A percentile compares a stretch with the other conserved stretches of the same genome.
These are phyloP conservation scores for Crepidotus variabilis DNA, from an alignment of 768 basidiomycete genomes.

Conservation along the genomic window DNA sequence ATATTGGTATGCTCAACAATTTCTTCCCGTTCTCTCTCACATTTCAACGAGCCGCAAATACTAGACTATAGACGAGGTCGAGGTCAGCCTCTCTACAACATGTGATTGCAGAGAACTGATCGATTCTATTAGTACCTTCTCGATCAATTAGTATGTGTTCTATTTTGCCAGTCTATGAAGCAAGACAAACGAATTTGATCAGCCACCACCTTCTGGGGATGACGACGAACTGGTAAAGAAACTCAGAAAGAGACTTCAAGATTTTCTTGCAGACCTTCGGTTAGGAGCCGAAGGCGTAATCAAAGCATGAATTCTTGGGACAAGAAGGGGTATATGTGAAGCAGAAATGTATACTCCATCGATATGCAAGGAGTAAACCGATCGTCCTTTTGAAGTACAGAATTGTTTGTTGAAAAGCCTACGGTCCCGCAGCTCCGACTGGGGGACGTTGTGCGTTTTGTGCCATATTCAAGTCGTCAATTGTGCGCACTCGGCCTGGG, in stretches of 20 bases:
- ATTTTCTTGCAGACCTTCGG: slow-evolving; percentile 29
- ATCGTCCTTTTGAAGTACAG: too few relatives aligned
- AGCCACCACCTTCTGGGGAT: slow-evolving; percentile 34
- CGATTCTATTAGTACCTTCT: slow-evolving; percentile 27
- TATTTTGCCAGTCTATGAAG: neutral
- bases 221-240: slow-evolving; percentile 35
- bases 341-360: too few relatives aligned
- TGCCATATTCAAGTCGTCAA: too few relatives aligned
- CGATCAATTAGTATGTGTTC: slow-evolving; percentile 29
- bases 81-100: slow-evolving; percentile 11
- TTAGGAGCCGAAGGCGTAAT: slow-evolving; percentile 29
- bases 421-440: too few relatives aligned
- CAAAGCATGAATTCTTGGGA: too few relatives aligned
- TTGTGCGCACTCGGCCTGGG: too few relatives aligned
- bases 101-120: neutral
- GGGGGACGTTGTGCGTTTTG: too few relatives aligned
- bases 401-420: too few relatives aligned
- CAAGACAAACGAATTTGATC: neutral
- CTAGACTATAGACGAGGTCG: slow-evolving; percentile 27
- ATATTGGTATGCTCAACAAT: slow-evolving; percentile 15
- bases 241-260: slow-evolving; percentile 30
- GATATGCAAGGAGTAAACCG: too few relatives aligned
- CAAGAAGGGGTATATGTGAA: too few relatives aligned
- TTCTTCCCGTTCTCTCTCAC: neutral
- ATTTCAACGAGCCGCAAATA: too few relatives aligned